Percentiles rank a stretch among this genome's conserved stretches.
Evolutionary conservation across 495 filamentous ascomycete genomes (phyloP).

Genomic region (Trichoderma erinaceum): DNA sequence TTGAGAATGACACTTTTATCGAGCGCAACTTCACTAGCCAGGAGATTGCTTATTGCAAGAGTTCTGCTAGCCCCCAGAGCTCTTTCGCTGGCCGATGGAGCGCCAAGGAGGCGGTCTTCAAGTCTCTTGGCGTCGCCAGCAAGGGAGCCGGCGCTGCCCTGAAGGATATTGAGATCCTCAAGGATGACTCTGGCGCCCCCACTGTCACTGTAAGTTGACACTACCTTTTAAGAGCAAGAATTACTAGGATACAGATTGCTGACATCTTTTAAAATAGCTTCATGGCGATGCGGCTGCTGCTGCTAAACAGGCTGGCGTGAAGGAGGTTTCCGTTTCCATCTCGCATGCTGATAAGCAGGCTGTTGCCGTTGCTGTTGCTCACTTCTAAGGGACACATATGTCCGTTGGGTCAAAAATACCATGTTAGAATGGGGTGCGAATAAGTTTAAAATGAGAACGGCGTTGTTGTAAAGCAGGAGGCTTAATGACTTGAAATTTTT

Average conservation of each 20-base stretch:
- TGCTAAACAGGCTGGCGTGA: slow-evolving; percentile 77
- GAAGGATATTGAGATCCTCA: slow-evolving; percentile 89
- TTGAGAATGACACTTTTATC: slow-evolving; percentile 88
- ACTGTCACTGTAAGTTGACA: slow-evolving; percentile 66
- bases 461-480: background rate
- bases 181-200: slow-evolving; percentile 69
- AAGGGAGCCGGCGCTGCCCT: slow-evolving; percentile 83
- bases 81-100: slow-evolving; percentile 92
- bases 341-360: slow-evolving; percentile 90
- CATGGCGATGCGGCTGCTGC: slow-evolving; percentile 75
- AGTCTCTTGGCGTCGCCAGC: slow-evolving; percentile 82
- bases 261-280: slow-evolving; percentile 50
- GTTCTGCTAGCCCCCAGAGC: slow-evolving; percentile 65
- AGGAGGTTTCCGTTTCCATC: slow-evolving; percentile 83
- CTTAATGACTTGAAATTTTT: background rate
- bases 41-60: slow-evolving; percentile 80
- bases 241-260: slow-evolving; percentile 26
- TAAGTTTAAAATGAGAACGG: background rate
- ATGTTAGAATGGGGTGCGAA: background rate
- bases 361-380: slow-evolving; percentile 84
- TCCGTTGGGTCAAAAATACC: background rate
- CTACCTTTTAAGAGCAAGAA: background rate
- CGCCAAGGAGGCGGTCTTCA: slow-evolving; percentile 98
- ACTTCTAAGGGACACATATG: slow-evolving; percentile 43
- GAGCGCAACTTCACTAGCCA: slow-evolving; percentile 84